Evolutionary conservation across 1,139 yeast species (phyloP), one percentile per base, ranked within the genome.

Genomic region (Maudiozyma humilis): DNA sequence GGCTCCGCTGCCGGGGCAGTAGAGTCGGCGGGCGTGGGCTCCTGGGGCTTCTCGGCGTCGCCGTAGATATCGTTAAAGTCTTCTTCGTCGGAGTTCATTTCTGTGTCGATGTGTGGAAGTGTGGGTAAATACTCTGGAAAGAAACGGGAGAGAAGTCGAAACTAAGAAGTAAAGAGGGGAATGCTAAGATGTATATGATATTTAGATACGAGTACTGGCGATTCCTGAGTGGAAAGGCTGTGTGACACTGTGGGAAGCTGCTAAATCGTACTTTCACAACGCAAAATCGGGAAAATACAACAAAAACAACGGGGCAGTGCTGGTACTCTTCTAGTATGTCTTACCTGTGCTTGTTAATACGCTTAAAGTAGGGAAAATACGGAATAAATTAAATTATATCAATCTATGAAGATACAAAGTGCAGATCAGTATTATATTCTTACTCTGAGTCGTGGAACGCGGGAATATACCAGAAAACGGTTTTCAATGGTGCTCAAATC

Each of bases 31-130:
- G 44, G n/a, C 40, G 38, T 20, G 15, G 39, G 7, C 35, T 29
- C 40, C n/a, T 32, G 37, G 30, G 18, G 34, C 62, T 14, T 53
- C 52, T 35, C 40, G 40, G 59, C 69, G 42, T 65, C 71, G 42
- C 70, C 72, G 48, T 83, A 83, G 65, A 83, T 80, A 64, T 83
- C 91, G 64, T 82, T 86, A 65, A 83, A 83, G 65, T 84, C 88
- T 66, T 86, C 95, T 67, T 87, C 96, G 69, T 87, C 95, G 62
- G 66, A 63, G 49, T 62, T 62, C 66, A 62, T 62, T 44, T 40
- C 51, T 73, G 17, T n/a, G n/a, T n/a, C n/a, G n/a, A n/a, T n/a
- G n/a, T n/a, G n/a, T 12, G 10, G 36, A 15, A 13, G n/a, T n/a
- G n/a, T n/a, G n/a, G n/a, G n/a, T n/a, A n/a, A n/a, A n/a, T n/a